phyloP scores from a whole-genome alignment of 345 rosid genomes.

The Corchorus capsularis region DNA sequence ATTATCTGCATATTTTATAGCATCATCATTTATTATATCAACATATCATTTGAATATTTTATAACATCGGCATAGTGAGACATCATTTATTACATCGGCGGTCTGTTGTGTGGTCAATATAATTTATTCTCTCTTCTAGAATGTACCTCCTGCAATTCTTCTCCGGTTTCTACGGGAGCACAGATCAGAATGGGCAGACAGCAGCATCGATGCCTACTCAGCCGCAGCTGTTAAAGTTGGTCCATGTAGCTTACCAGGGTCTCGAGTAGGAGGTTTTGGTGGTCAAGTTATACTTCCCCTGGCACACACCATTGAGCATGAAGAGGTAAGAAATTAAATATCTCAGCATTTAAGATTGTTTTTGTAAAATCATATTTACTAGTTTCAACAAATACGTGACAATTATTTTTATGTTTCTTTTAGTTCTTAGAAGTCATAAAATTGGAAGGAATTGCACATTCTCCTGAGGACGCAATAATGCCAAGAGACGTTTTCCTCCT shows the following conservation, averaged over 20 bases:
- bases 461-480: conserved; percentile 89
- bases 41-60: not conserved
- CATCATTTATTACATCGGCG: not conserved
- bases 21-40: not conserved
- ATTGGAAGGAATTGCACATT: conserved; percentile 80
- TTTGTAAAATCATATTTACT: not conserved
- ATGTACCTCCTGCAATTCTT: conserved; percentile 96
- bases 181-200: conserved; percentile 99
- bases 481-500: conserved; percentile 91
- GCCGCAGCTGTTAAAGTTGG: conserved; percentile 97
- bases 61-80: not conserved
- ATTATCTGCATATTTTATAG: not conserved
- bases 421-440: conserved; percentile 97
- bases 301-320: conserved; percentile 94
- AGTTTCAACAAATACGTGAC: not conserved
- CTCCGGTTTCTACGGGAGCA: conserved; percentile 96
- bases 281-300: conserved; percentile 95
- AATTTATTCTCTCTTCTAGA: conserved; percentile 41
- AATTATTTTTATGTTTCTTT: not conserved
- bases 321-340: conserved; percentile 63
- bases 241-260: conserved; percentile 71
- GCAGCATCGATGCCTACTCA: conserved; percentile 87
- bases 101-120: not conserved
- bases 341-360: not conserved
- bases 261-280: conserved; percentile 86